Base-by-base conservation (phyloP, 306 rosid genomes). In the Argentina anserina region DNA sequence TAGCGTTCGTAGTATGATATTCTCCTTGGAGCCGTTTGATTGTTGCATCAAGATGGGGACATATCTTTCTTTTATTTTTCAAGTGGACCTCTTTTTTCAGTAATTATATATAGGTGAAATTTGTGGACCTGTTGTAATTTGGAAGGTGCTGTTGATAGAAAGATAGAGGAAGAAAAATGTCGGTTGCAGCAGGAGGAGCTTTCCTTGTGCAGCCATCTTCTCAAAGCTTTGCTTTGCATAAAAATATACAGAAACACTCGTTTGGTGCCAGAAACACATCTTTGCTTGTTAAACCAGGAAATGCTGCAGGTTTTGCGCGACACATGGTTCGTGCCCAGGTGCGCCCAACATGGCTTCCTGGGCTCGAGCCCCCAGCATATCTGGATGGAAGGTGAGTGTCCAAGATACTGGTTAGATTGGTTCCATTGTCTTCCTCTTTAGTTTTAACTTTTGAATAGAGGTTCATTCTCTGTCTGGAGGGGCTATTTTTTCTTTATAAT, bases 281-380 rank as follows among this genome's bases (percentile, higher is more conserved):
- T 11, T 42, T 74, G 56, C 80, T 77, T 20, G 70, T 76, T 60
- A 72, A 82, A 72, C 64, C 76, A 72, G 80, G 79, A 69, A 52
- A 17, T 64, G 52, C 82, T 41, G 76, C 58, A 67, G 75, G 75
- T 67, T 34, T 53, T 47, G 39, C 75, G 31, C 82, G 25, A 70
- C 49, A 64, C 8, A 64, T 52, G 77, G 84, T 72, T 28, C 87
- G 76, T n/a, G 88, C 89, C 6, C 90, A 84, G 67, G 75, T 67
- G 70, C 89, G 96, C 76, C 96, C 94, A 3, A 89, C 97, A 33
- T 91, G 99, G 96, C 99, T 91, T 23, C 93, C 97, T 25, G 99
- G 97, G 67, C 97, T 90, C 65, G 93, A 94, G 77, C 88, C 99
- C 26, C 99, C 96, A 4, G 75, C 91, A 67, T 80, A 91, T 79